Base-by-base conservation (phyloP, 371 early-diverging fungal species). In the Mortierella sp. region DNA sequence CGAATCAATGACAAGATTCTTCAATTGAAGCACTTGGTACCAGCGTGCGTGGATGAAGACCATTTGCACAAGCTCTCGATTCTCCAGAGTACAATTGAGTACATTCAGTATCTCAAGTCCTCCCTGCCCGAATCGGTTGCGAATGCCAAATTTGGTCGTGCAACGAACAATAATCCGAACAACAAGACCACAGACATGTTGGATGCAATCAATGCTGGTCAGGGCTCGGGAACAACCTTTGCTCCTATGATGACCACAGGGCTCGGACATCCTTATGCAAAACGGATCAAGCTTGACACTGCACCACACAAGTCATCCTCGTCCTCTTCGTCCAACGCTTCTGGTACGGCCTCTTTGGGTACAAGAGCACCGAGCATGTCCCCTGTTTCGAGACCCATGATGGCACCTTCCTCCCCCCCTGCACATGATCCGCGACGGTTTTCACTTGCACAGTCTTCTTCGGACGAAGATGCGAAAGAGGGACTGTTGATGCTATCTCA, bases 51-150 rank as follows among this genome's bases (percentile, higher is more conserved):
- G 5, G 85, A 89, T 63, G 90, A 90, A 74, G 90, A 89, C 25
- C 86, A 88, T 61, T 80, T 91, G 12, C 93, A 92, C 80, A 92
- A 94, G 80, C 85, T 94, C 62, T 82, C 86, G n/a, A 89, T 94
- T 37, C 76, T 94, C 9, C 90, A 94, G 65, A 83, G 84, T 28
- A 89, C 92, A 25, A 92, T 94, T 63, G 92, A 91, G 23, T 92
- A 94, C 68, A 92, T 92, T 61, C 74, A 83, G 45, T 85, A 90
- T 57, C 68, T 90, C 0, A 86, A 88, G 62, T 65, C 82, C 0
- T 74, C 83, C 47, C 81, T 88, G 0, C 81, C 83, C 14, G 80
- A 81, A 0, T 57, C 83, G 12, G 81, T 86, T 21, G 85, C 83
- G 16, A 80, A 81, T 29, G 75, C 62, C 1, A 72, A 72, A 60